Base-by-base conservation (phyloP, 805 yeast genomes). In the Phaffomyces antillensis region DNA sequence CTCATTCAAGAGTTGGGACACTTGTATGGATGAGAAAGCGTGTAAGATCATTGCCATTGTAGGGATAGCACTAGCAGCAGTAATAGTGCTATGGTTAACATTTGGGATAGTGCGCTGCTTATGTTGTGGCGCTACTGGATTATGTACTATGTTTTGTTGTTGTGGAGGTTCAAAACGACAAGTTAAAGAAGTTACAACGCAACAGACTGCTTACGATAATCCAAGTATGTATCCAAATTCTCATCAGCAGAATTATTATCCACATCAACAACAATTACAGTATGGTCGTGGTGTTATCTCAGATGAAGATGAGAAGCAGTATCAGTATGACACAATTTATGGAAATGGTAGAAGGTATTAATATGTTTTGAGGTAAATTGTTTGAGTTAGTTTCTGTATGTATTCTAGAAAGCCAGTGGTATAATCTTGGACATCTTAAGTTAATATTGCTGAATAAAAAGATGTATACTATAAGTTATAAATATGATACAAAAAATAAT, bases 41-140 rank as follows among this genome's bases (percentile, higher is more conserved):
- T 86, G 95, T 63, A 86, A 86, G 58, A 76, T 85, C 46, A 76
- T 83, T 18, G 90, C 86, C 5, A 85, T 86, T 37, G 86, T 84
- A 13, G 83, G 85, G 3, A 81, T 85, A 4, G 76, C 68, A 0
- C 55, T 86, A 12, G 91, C 81, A 0, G 68, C 60, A 0, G 52
- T 86, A 3, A 47, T 83, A 0, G 64, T 61, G 0, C 41, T 83
- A 7, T 81, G 89, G 84, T 46, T 83, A 5, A 17, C 83, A 2
- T 67, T 75, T 13, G 73, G 78, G 0, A 23, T 86, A 2, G 52
- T 81, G 41, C 73, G 80, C 41, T 80, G 86, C 53, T 49, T 73
- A 31, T 73, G 77, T 55, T 77, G 77, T 52, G 82, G 86, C 54
- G 80, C 76, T 4, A 65, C 63, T 50, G 65, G 83, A 51, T 53